Base-by-base conservation (phyloP, 2,329 filamentous ascomycete genomes). In the Calonectria pteridis region DNA sequence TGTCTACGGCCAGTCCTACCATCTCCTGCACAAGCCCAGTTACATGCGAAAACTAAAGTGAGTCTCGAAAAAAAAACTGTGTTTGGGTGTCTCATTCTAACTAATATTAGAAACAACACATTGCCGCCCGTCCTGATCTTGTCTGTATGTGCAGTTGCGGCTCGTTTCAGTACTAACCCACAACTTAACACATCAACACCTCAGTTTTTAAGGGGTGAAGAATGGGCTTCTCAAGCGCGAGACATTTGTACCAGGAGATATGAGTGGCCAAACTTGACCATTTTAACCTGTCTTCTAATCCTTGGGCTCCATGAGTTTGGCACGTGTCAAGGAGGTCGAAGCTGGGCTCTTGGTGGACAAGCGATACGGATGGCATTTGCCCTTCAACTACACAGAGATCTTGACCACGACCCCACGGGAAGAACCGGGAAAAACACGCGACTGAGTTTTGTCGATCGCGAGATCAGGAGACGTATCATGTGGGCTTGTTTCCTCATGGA, bases 401-500 rank as follows among this genome's bases (percentile, higher is more conserved):
- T 98, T 33, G 95, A 98, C 75, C 92, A 94, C 80, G 95, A 98
- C 78, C 94, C 94, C 0, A 85, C 91, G 43, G 90, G 89, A n/a
- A 87, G 89, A n/a, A 90, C 90, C 50, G 89, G 89, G 26, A 88
- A 90, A 16, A 89, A 89, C 23, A 89, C 89, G 2, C 91, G 93
- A 75, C 89, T 97, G 67, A 98, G 95, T 82, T 97, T 97, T 78
- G 95, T 96, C 20, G 97, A 98, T 83, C 93, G 95, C 33, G 97
- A 99, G 83, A 98, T 98, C 68, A 91, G 97, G 73, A 89, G 97
- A 77, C 91, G 97, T 71, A 97, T 95, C 3, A 98, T 99, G 96
- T 99, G 97, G 97, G 94, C 96, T 16, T 98, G 96, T 82, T 98
- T 98, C 81, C 85, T 98, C 71, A 98, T 98, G 96, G 97, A 99